A percentile compares a stretch with the other conserved stretches of the same genome.
Evolutionary conservation across 2,329 filamentous ascomycete species (phyloP).

Genomic region (Cercospora zeina): DNA sequence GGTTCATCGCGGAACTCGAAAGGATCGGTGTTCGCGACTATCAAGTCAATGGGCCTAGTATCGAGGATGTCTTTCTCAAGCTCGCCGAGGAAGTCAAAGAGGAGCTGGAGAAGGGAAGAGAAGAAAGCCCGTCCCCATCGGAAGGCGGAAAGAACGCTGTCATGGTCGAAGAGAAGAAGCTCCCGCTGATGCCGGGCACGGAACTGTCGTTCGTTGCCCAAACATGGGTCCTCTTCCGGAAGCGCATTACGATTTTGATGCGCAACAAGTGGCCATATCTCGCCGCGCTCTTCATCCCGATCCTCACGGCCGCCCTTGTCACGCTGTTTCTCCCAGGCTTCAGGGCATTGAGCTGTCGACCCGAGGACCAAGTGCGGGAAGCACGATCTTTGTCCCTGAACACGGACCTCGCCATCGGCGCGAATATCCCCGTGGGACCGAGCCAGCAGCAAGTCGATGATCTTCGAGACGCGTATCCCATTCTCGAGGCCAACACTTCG

Average conservation of each 20-base stretch:
- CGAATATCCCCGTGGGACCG: slow-evolving; percentile 47
- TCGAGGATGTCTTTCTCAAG: slow-evolving; percentile 89
- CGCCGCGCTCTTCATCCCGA: slow-evolving; percentile 72
- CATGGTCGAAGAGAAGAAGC: slow-evolving; percentile 29
- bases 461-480: slow-evolving; percentile 33
- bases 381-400: slow-evolving; percentile 30
- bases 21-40: slow-evolving; percentile 69
- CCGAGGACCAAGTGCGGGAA: slow-evolving; percentile 37
- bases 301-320: slow-evolving; percentile 76
- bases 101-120: slow-evolving; percentile 45
- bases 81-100: slow-evolving; percentile 75
- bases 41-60: slow-evolving; percentile 81
- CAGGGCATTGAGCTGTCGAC: slow-evolving; percentile 51
- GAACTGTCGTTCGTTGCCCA: slow-evolving; percentile 70
- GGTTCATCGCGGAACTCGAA: slow-evolving; percentile 70
- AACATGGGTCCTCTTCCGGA: slow-evolving; percentile 71
- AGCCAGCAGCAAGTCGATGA: slow-evolving; percentile 35
- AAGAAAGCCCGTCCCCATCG: slow-evolving; percentile 26
- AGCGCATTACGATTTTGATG: slow-evolving; percentile 74
- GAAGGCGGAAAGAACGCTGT: slow-evolving; percentile 26
- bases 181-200: slow-evolving; percentile 64
- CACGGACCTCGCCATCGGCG: slow-evolving; percentile 14
- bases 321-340: slow-evolving; percentile 70
- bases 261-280: slow-evolving; percentile 76
- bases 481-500: slow-evolving; percentile 23